Percentiles rank a stretch among this genome's conserved stretches.
These are phyloP conservation scores for Teunomyces panamensis DNA, from an alignment of 805 yeast genomes.

Conservation along the genomic window DNA sequence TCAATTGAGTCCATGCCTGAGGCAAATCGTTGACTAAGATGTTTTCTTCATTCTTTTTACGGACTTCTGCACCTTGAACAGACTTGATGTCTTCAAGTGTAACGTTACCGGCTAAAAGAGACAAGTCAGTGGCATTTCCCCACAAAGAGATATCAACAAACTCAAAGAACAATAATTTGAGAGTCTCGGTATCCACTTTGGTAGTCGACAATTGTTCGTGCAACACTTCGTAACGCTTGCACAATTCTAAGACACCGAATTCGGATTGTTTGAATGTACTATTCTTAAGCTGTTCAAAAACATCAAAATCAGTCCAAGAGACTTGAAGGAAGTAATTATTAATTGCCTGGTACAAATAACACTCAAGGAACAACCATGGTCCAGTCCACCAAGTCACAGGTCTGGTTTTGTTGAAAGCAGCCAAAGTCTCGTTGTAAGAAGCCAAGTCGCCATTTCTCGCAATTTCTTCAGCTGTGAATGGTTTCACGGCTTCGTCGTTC, in stretches of 20 bases:
- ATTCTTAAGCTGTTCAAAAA: conserved; percentile 68
- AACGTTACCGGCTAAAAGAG: conserved; percentile 83
- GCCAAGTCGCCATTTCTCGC: conserved; percentile 46
- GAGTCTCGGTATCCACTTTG: conserved; percentile 15
- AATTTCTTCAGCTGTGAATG: conserved; percentile 31
- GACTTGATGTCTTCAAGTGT: conserved; percentile 81
- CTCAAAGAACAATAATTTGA: conserved; percentile 68
- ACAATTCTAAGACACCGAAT: conserved; percentile 77
- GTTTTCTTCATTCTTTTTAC: conserved; percentile 77
- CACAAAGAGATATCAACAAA: conserved; percentile 85
- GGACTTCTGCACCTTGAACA: conserved; percentile 84
- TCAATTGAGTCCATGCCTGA: conserved; percentile 57
- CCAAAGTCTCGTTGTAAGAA: conserved; percentile 59
- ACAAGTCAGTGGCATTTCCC: conserved; percentile 98
- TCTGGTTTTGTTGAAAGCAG: conserved; percentile 20
- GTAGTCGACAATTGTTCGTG: conserved; percentile 16
- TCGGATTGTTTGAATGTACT: conserved; percentile 72
- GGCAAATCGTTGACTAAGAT: conserved; percentile 75
- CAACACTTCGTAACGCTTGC: conserved; percentile 53
- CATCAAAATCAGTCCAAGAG: conserved; percentile 60
- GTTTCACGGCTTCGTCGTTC: conserved; percentile 28
- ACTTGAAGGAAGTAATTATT: conserved; percentile 40
- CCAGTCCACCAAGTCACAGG: conserved; percentile 70
- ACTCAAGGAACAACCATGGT: conserved; percentile 89
- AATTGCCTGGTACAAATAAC: conserved; percentile 73